Evolutionary conservation across 805 yeast genomes (phyloP), one percentile per base, ranked within the genome.

Genomic region (Scheffersomyces lignosus): DNA sequence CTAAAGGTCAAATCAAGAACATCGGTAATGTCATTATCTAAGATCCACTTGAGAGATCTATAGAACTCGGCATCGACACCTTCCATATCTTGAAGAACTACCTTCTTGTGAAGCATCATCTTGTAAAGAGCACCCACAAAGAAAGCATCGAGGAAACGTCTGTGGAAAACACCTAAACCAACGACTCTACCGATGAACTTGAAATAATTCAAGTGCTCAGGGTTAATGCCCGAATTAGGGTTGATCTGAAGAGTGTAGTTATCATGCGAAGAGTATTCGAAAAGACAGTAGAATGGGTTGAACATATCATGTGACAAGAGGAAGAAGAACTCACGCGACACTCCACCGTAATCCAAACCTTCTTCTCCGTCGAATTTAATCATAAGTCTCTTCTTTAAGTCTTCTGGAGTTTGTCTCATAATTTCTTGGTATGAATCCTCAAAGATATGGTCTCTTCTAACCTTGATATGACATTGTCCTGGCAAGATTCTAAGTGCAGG

Each of bases 281-380:
- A 93, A 55, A 93, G 71, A 69, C 99, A 91, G 64, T 93, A 93
- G 64, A 90, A 87, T 45, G 99, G 99, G 61, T 93, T 90, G 66
- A 93, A 93, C 96, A 93, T 93, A 66, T 93, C 98, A 61, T 93
- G 99, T 3, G 98, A 90, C 49, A 93, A 74, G 59, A 90, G 75
- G 70, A 90, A 93, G 83, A 93, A 93, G 64, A 88, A 93, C 66
- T 93, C 99, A 71, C 99, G 79, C 20, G 97, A 88, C 45, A 93
- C 98, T 61, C 99, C 99, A 76, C 99, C 99, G 60, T 93, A 93
- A 72, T 93, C 99, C 54, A 93, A 78, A 64, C 99, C 99, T 73
- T 93, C 99, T 71, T 93, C 99, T 44, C 99, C 99, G 53, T 93
- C 99, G 56, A 93, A 93, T 62, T 91, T 89, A 65, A 93, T 93